Evolutionary conservation across 306 rosid species (phyloP).

Genomic region (Cucumis hystrix): DNA sequence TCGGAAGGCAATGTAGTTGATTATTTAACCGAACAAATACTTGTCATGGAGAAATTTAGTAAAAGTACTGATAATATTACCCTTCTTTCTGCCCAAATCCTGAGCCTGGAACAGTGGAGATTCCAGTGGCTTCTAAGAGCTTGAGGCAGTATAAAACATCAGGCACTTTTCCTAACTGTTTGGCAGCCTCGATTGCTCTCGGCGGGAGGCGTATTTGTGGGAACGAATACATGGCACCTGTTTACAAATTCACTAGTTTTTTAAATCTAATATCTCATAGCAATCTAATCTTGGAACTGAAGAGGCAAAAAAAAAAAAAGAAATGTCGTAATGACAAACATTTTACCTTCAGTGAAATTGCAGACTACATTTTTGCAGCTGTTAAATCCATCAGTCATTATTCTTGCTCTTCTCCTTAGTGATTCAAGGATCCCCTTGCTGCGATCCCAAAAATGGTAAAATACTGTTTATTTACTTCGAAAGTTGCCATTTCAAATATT

Average conservation of each 20-base stretch:
- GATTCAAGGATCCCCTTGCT: slow-evolving; percentile 89
- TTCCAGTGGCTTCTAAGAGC: slow-evolving; percentile 97
- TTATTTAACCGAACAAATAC: background rate
- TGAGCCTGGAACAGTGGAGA: slow-evolving; percentile 98
- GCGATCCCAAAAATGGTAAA: slow-evolving; percentile 15
- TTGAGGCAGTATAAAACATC: slow-evolving; percentile 93
- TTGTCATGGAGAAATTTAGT: background rate
- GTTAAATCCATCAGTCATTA: slow-evolving; percentile 98
- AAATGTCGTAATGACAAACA: background rate
- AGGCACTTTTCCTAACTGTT: slow-evolving; percentile 76
- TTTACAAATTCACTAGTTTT: slow-evolving; percentile 10
- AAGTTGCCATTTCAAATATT: background rate
- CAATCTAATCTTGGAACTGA: background rate
- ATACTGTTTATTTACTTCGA: slow-evolving; percentile 9
- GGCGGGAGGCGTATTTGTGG: slow-evolving; percentile 91
- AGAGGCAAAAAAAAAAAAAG: background rate
- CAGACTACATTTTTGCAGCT: slow-evolving; percentile 94
- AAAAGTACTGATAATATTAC: slow-evolving; percentile 18
- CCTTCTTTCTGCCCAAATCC: slow-evolving; percentile 99
- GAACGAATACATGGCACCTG: slow-evolving; percentile 99
- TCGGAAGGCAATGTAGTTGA: background rate
- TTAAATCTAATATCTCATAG: background rate
- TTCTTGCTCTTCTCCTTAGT: slow-evolving; percentile 79
- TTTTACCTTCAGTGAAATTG: slow-evolving; percentile 91
- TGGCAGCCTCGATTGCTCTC: slow-evolving; percentile 69